These are phyloP conservation scores for Hansenula lynferdii DNA, from an alignment of 1,139 yeast genomes.

Conservation along the genomic window DNA sequence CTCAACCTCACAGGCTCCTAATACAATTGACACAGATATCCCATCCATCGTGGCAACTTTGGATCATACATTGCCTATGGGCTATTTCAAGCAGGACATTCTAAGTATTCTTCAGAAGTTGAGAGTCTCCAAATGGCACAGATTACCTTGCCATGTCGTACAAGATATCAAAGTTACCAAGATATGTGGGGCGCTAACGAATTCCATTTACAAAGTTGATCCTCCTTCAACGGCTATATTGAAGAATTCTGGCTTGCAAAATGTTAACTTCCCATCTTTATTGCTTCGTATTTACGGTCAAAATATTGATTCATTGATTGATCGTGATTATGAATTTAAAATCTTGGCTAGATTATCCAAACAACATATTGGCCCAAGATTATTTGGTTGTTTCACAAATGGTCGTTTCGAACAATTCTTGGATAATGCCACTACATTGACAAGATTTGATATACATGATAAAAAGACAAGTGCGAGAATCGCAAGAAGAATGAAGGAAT, in stretches of 20 bases:
- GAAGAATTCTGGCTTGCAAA: conserved; percentile 24
- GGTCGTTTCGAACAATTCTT: conserved; percentile 92
- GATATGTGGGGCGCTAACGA: conserved; percentile 90
- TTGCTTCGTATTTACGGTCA: conserved; percentile 87
- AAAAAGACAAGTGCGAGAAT: conserved; percentile 77
- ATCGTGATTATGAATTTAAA: conserved; percentile 74
- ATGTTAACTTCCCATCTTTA: conserved; percentile 33
- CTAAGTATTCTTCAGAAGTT: conserved; percentile 60
- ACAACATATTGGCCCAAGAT: conserved; percentile 80
- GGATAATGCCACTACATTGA: conserved; percentile 72
- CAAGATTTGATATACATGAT: conserved; percentile 67
- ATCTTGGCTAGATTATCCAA: conserved; percentile 68
- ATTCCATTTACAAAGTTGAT: conserved; percentile 71
- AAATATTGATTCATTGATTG: conserved; percentile 81
- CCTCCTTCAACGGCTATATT: conserved; percentile 29
- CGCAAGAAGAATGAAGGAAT: conserved; percentile 94
- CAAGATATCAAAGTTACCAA: conserved; percentile 48
- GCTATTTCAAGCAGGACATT: conserved; percentile 81
- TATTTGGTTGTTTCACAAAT: conserved; percentile 83
- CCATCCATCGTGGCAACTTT: conserved; percentile 34
- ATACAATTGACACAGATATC: conserved; percentile 21
- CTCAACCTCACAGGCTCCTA: conserved; percentile 24
- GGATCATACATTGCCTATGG: conserved; percentile 73
- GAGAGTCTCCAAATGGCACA: conserved; percentile 75
- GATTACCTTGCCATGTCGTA: conserved; percentile 25